phyloP scores from a whole-genome alignment of 2,329 filamentous ascomycete genomes.

The Aspergillus udagawae region DNA sequence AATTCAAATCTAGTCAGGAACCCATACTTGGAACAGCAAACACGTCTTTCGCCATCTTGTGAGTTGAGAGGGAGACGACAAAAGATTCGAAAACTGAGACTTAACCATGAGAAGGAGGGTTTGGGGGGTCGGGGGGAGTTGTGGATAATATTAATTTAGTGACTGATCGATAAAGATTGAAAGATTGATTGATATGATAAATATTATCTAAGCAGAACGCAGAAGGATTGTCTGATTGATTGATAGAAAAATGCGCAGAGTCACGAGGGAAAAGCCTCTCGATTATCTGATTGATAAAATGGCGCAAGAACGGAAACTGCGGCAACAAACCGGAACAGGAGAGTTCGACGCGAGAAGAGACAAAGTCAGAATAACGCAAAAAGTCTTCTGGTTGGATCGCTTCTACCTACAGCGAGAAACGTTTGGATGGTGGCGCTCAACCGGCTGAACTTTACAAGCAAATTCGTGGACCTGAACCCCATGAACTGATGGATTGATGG shows the following conservation, averaged over 20 bases:
- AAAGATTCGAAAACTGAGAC: background rate
- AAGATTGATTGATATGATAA: background rate
- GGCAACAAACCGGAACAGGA: background rate
- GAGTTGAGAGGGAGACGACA: background rate
- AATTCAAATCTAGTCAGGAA: background rate
- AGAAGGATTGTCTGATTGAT: background rate
- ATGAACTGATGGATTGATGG: background rate
- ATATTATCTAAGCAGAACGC: too few species aligned
- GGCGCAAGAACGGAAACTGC: background rate
- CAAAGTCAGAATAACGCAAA: background rate
- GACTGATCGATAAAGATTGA: slow-evolving; percentile 1
- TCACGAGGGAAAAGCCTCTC: background rate
- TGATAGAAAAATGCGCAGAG: background rate
- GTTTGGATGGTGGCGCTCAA: background rate
- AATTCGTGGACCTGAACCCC: background rate
- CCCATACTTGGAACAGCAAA: slow-evolving; percentile 14
- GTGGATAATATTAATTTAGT: background rate
- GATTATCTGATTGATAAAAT: slow-evolving; percentile 1
- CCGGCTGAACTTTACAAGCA: background rate
- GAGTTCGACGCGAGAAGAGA: background rate
- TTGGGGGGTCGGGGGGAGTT: too few species aligned
- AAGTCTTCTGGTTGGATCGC: background rate
- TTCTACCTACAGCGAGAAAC: background rate
- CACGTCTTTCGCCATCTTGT: slow-evolving; percentile 9
- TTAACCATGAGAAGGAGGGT: background rate